Evolutionary conservation across 495 filamentous ascomycete species (phyloP).

Genomic region (Aspergillus baeticus): DNA sequence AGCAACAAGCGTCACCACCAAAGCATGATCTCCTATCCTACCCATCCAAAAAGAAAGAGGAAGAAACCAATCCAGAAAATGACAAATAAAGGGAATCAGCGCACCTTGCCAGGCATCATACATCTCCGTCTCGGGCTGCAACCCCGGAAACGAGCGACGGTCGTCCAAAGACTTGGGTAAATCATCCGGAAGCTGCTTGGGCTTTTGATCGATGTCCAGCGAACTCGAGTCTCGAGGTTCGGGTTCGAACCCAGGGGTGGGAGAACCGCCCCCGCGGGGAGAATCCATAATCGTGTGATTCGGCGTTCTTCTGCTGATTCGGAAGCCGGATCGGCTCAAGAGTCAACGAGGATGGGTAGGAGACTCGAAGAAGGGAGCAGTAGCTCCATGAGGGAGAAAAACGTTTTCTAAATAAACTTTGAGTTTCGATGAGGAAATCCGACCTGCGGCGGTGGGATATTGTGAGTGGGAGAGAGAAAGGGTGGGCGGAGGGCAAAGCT

Average conservation of each 20-base stretch:
- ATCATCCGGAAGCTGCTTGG: slow-evolving; percentile 68
- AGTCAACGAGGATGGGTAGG: slow-evolving; percentile 15
- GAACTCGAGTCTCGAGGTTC: slow-evolving; percentile 16
- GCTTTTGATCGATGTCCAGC: slow-evolving; percentile 18
- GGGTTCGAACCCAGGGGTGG: slow-evolving; percentile 27
- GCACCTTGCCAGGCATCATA: slow-evolving; percentile 99
- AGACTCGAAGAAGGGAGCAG: slow-evolving; percentile 11
- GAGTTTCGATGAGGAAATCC: slow-evolving; percentile 1
- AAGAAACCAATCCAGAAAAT: background rate
- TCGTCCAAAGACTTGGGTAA: slow-evolving; percentile 91
- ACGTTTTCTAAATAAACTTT: background rate
- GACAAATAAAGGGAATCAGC: slow-evolving; percentile 10
- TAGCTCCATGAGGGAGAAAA: slow-evolving; percentile 22
- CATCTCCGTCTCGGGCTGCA: slow-evolving; percentile 80
- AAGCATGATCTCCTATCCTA: background rate
- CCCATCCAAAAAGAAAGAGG: background rate
- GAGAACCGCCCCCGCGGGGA: slow-evolving; percentile 33
- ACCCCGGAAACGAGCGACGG: slow-evolving; percentile 61
- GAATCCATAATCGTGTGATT: slow-evolving; percentile 34
- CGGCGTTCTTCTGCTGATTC: too few species aligned
- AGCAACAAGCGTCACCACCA: too few species aligned
- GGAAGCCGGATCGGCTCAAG: slow-evolving; percentile 4
- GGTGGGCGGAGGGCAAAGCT: background rate
- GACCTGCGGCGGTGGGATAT: background rate
- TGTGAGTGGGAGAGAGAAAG: background rate